Base-by-base conservation (phyloP, 192 early-diverging fungal species). In the Mortierella claussenii region DNA sequence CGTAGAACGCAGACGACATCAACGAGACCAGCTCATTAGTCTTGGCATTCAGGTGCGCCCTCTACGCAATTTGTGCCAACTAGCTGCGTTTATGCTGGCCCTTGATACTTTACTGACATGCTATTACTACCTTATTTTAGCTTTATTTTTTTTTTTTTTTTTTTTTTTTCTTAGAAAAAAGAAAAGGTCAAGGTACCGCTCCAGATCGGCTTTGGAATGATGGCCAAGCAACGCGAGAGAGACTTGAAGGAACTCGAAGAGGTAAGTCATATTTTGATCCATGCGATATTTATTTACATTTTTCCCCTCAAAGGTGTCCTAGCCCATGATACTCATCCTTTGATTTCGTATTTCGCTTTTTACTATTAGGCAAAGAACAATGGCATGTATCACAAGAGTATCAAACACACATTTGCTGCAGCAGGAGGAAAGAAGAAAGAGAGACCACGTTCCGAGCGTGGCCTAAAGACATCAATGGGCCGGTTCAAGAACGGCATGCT, bases 361-460 rank as follows among this genome's bases (percentile, higher is more conserved):
- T 21, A 18, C 18, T 24, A 8, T 17, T 54, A 68, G 66, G 71
- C 71, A 32, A 75, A 75, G 71, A 75, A 73, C 69, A 73, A 73
- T 36, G 69, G 69, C 32, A 73, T 60, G 17, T 73, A 73, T 45
- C 69, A 73, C 61, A 73, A 73, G 55, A 57, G 60, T 20, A 73
- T 73, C 61, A 73, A 73, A 36, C 69, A 75, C 50, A 66, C 63
- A 18, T 75, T 75, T 55, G 71, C 71, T 23, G 71, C 71, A 21
- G 63, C 71, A 32, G 71, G 71, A 31, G 71, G 71, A 17, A 75
- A 75, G 36, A 75, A 75, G 71, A 66, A 65, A 43, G 71, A 75
- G n/a, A 65, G 44, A 21, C 46, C 63, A 26, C 23, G 71, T 3
- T 65, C 62, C n/a, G 71, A 75, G 26, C 62, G 71, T 32, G 71